Evolutionary conservation across 495 filamentous ascomycete species (phyloP).

Genomic region (Penicillium verhagenii): DNA sequence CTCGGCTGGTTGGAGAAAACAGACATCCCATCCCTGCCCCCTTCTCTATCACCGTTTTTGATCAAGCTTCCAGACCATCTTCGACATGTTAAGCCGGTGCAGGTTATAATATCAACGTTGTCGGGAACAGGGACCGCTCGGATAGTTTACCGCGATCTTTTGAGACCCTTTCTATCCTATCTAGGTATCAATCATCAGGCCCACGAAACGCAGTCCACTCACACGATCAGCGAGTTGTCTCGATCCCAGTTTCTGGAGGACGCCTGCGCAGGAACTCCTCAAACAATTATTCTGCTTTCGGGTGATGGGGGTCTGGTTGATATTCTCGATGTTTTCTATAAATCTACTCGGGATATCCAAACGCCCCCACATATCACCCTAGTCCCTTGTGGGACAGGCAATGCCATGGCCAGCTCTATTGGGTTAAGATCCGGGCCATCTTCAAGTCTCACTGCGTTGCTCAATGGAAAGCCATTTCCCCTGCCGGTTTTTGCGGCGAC

Average conservation of each 20-base stretch:
- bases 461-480: constrained; percentile 48
- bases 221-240: constrained; percentile 63
- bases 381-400: constrained; percentile 82
- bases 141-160: constrained; percentile 51
- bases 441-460: constrained; percentile 39
- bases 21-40: constrained; percentile 14
- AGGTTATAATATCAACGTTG: constrained; percentile 69
- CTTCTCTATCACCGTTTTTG: constrained; percentile 18
- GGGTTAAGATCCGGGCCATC: constrained; percentile 32
- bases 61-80: constrained; percentile 28
- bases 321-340: constrained; percentile 63
- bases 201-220: constrained; percentile 55
- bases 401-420: constrained; percentile 76
- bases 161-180: constrained; percentile 56
- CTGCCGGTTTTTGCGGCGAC: constrained; percentile 52
- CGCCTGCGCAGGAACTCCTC: constrained; percentile 45
- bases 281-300: constrained; percentile 72
- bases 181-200: constrained; percentile 48
- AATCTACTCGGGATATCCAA: constrained; percentile 9
- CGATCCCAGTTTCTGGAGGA: constrained; percentile 42
- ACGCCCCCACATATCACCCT: constrained; percentile 57
- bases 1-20: constrained; percentile 15
- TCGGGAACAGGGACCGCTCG: constrained; percentile 68
- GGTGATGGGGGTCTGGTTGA: constrained; percentile 87
- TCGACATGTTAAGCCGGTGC: constrained; percentile 32